These are phyloP conservation scores for Effrenium voratum DNA, from an alignment of 73 alveolate genomes.

Conservation along the genomic window DNA sequence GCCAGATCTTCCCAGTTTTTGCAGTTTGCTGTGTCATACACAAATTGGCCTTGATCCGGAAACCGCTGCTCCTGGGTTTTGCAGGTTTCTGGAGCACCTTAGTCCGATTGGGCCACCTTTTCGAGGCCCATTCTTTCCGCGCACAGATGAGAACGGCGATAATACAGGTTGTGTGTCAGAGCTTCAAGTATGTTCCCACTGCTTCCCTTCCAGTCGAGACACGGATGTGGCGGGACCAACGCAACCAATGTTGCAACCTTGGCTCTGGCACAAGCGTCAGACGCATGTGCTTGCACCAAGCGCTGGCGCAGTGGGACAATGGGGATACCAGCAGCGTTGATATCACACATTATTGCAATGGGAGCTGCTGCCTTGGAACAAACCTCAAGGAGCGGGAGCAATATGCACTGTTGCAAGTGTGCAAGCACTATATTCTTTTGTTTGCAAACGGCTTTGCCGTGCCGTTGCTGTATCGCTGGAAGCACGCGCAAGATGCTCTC, in stretches of 20 bases:
- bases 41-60: background rate
- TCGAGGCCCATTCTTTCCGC: background rate
- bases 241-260: background rate
- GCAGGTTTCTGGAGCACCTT: background rate
- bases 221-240: background rate
- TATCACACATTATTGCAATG: background rate
- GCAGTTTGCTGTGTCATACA: background rate
- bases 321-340: background rate
- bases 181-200: background rate
- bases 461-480: constrained; percentile 46
- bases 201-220: background rate
- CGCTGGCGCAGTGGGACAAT: constrained; percentile 6
- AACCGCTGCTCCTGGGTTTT: background rate
- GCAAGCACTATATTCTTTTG: background rate
- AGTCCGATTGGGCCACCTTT: constrained; percentile 22
- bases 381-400: background rate
- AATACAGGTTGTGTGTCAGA: background rate
- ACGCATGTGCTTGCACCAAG: background rate
- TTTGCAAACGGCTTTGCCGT: constrained; percentile 31
- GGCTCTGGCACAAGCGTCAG: background rate
- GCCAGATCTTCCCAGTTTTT: background rate
- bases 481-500: background rate
- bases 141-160: background rate
- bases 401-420: background rate
- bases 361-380: background rate